phyloP scores from a whole-genome alignment of 2,329 filamentous ascomycete genomes.

The Arthrobotrys conoides region DNA sequence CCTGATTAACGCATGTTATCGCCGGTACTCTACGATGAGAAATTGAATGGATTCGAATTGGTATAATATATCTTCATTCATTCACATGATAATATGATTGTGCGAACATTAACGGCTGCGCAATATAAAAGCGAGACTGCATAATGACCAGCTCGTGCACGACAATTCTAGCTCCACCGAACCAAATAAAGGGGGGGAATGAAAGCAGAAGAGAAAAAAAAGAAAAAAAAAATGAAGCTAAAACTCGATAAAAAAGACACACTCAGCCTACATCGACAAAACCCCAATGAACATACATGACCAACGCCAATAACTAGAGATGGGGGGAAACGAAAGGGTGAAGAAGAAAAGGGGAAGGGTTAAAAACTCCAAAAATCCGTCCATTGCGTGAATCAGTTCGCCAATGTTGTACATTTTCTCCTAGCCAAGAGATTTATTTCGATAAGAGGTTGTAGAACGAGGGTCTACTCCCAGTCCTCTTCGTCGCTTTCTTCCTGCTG shows the following conservation, averaged over 20 bases:
- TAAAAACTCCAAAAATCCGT: slow-evolving; percentile 49
- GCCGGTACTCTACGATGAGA: background rate
- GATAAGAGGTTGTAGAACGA: background rate
- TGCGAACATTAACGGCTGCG: slow-evolving; percentile 1
- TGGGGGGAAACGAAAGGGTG: background rate
- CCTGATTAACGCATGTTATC: too few relatives aligned
- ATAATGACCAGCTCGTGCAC: slow-evolving; percentile 19
- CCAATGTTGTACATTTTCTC: slow-evolving; percentile 56
- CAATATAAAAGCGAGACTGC: slow-evolving; percentile 6
- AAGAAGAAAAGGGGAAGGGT: slow-evolving; percentile 18
- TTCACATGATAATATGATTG: background rate
- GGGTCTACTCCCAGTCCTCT: slow-evolving; percentile 80
- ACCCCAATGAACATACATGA: slow-evolving; percentile 43
- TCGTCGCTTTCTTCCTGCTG: slow-evolving; percentile 73
- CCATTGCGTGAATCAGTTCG: slow-evolving; percentile 38
- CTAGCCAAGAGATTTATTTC: background rate
- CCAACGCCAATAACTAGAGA: slow-evolving; percentile 46
- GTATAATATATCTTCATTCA: slow-evolving; percentile 7
- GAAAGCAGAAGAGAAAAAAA: background rate
- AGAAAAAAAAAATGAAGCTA: background rate
- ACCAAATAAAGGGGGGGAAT: too few relatives aligned
- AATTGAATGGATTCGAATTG: background rate
- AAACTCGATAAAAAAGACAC: slow-evolving; percentile 10
- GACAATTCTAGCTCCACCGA: slow-evolving; percentile 18
- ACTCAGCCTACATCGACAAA: slow-evolving; percentile 34